phyloP scores from a whole-genome alignment of 768 basidiomycete species.

The Suillus americanus region DNA sequence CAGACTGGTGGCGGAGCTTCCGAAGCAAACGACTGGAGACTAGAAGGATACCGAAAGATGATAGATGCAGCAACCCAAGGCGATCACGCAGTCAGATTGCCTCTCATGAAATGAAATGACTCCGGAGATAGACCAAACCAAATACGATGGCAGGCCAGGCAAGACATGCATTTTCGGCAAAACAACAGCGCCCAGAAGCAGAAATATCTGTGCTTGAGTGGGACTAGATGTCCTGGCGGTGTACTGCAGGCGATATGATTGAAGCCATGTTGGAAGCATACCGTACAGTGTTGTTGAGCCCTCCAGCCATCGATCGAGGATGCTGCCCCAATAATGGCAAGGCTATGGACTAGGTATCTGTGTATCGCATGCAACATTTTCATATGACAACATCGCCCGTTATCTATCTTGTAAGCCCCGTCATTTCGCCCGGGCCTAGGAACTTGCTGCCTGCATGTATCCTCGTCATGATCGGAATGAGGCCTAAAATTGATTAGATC shows the following conservation, averaged over 20 bases:
- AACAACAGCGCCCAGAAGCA: neutral
- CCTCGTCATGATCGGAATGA: neutral
- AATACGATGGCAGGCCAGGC: slow-evolving; percentile 4
- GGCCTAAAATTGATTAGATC: neutral
- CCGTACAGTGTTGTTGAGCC: neutral
- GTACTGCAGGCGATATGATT: neutral
- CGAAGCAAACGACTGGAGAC: neutral
- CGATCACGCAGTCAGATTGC: slow-evolving; percentile 24
- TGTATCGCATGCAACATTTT: too few species aligned
- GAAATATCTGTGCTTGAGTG: neutral
- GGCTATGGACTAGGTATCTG: too few species aligned
- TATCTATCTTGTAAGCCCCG: neutral
- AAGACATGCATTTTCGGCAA: neutral
- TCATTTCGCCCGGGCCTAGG: neutral
- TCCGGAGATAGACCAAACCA: slow-evolving; percentile 17
- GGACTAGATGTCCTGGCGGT: neutral
- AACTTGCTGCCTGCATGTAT: neutral
- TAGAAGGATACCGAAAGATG: neutral
- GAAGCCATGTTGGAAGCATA: slow-evolving; percentile 1
- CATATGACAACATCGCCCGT: neutral
- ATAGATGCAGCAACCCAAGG: slow-evolving; percentile 10
- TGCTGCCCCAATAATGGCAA: neutral
- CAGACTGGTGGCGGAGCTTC: neutral
- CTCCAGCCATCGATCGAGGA: neutral
- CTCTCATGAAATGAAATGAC: slow-evolving; percentile 18